Evolutionary conservation across 2,329 filamentous ascomycete species (phyloP), one percentile per base, ranked within the genome.

Genomic region (Parafenestella ontariensis): DNA sequence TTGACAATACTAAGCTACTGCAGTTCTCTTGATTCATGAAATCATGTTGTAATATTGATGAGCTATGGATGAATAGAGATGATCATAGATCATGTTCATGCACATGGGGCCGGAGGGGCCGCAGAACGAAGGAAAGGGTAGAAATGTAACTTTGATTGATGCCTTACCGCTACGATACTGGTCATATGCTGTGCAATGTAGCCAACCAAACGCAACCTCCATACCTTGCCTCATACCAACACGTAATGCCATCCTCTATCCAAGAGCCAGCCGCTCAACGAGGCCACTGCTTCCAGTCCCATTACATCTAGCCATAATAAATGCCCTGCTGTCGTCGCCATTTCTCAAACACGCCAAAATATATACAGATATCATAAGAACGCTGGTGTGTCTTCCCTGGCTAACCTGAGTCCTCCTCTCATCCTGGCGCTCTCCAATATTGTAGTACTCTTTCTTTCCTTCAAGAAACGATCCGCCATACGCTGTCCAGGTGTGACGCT

Each of bases 391-490:
- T 68, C 65, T 46, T 66, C 65, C 47, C 61, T 62, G 1, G 53
- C 49, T 39, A 66, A 47, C 10, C 21, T 41, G 31, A 56, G 5
- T 1, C 50, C 55, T 3, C 51, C 58, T 9, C 56, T 49, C 10
- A 49, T 37, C 36, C 51, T 58, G 23, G 37, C 46, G 1, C 44
- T 39, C 5, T 56, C 54, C 1, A 50, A 29, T 17, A 42, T 50
- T 7, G 23, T 23, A 1, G 45, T 60, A 45, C 59, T 66, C 42
- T 60, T 59, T 17, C 62, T 42, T 39, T 62, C 44, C 48, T 51
- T 67, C 23, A 74, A 37, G 34, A 71, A 75, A 8, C 56, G 57
- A 26, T 74, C 68, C 3, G 65, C 72, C 64, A 75, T 61, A 20
- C 66, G 58, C 36, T 72, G 71, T 9, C 71, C 71, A 1, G 69